Conservation (phyloP, 2,329 filamentous ascomycete species). For the Beauveria sp. region DNA sequence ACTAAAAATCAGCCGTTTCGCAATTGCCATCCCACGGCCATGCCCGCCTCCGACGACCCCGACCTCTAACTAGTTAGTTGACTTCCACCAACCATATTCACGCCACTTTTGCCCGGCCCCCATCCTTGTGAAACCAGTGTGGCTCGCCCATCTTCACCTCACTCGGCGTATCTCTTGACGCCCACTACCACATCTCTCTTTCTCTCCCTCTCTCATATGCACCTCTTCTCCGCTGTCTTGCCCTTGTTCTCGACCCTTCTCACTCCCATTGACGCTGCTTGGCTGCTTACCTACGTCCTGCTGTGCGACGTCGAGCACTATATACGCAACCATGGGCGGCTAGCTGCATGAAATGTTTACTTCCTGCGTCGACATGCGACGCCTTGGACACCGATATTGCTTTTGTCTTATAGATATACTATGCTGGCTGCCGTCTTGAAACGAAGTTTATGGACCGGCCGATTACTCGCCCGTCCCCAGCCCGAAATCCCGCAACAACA, state of each 20-base stretch:
- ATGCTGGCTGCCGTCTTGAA: neutral
- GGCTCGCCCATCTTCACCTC: neutral
- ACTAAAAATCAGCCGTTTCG: neutral
- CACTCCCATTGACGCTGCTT: no score
- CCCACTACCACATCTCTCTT: neutral
- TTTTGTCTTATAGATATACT: neutral
- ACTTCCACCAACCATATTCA: neutral
- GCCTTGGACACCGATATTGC: neutral
- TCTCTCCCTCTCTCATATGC: neutral
- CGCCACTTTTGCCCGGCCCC: neutral
- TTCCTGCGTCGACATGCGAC: neutral
- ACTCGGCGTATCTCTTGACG: neutral
- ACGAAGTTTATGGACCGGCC: neutral
- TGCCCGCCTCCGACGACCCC: neutral
- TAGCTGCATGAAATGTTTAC: neutral
- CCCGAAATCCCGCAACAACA: neutral
- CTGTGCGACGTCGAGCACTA: neutral
- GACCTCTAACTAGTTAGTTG: neutral
- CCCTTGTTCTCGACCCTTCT: neutral
- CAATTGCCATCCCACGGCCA: neutral
- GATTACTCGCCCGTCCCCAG: neutral
- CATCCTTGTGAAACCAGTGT: constrained; percentile 5
- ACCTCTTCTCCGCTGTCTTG: neutral
- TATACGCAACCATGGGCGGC: neutral
- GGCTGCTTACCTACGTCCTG: neutral